phyloP scores from a whole-genome alignment of 768 basidiomycete species.

The Suillus tomentosus region DNA sequence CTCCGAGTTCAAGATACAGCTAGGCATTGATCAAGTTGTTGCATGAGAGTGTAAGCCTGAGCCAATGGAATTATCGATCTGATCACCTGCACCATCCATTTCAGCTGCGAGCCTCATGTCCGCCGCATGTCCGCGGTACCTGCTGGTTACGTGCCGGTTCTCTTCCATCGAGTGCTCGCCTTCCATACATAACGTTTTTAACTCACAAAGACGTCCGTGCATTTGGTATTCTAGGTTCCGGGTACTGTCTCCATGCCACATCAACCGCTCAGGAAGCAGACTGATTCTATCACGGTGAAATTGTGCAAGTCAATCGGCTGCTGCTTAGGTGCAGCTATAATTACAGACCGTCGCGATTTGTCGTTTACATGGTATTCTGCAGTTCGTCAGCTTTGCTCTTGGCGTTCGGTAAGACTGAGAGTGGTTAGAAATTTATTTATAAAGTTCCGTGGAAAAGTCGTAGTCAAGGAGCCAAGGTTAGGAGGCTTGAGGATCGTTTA shows the following conservation, averaged over 20 bases:
- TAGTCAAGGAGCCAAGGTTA: too few relatives aligned
- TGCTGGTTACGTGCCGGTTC: background rate
- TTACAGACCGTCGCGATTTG: background rate
- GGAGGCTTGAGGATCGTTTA: too few relatives aligned
- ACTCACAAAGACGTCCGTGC: background rate
- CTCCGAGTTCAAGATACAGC: background rate
- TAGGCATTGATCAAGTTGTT: background rate
- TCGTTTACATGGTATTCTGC: background rate
- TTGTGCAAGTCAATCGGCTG: background rate
- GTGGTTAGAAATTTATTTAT: background rate
- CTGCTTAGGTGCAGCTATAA: background rate
- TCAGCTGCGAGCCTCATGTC: slow-evolving; percentile 1
- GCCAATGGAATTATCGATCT: background rate
- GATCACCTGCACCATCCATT: background rate
- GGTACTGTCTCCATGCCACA: background rate
- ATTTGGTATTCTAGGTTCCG: background rate
- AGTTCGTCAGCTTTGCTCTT: background rate
- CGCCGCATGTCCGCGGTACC: slow-evolving; percentile 1
- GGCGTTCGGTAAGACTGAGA: background rate
- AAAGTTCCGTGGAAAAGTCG: background rate
- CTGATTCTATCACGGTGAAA: background rate
- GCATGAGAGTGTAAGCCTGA: background rate
- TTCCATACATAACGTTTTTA: background rate
- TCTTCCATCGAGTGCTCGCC: background rate
- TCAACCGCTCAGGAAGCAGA: background rate